Conservation (phyloP, 2,329 filamentous ascomycete genomes). For the Talaromyces rugulosus region DNA sequence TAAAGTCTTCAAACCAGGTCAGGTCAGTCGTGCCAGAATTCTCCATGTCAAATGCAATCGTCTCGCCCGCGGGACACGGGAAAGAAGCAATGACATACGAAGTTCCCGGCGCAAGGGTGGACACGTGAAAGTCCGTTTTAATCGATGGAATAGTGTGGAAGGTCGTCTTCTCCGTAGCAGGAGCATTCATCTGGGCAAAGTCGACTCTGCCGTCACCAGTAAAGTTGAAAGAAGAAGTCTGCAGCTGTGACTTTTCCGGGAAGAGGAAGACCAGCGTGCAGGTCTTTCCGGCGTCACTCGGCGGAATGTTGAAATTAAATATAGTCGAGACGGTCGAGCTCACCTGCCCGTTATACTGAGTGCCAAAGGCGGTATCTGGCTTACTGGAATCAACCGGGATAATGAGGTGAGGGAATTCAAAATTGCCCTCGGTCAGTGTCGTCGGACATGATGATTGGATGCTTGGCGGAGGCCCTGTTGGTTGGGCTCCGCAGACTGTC, state of each 20-base stretch:
- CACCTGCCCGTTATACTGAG: conserved; percentile 53
- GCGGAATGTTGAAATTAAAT: conserved; percentile 67
- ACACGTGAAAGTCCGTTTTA: conserved; percentile 42
- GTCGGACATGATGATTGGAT: conserved; percentile 38
- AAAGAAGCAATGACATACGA: conserved; percentile 53
- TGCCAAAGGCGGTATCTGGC: conserved; percentile 51
- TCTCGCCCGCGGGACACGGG: conserved; percentile 51
- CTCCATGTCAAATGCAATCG: conserved; percentile 52
- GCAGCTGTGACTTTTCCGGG: conserved; percentile 53
- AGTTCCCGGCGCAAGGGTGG: conserved; percentile 50
- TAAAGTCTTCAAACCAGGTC: conserved; percentile 63
- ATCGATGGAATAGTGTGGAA: conserved; percentile 52
- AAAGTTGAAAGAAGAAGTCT: conserved; percentile 57
- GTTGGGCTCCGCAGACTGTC: conserved; percentile 3
- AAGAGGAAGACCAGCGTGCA: conserved; percentile 65
- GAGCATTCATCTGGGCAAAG: conserved; percentile 46
- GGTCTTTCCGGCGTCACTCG: conserved; percentile 51
- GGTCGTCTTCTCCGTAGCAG: conserved; percentile 49
- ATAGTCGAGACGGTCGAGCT: conserved; percentile 52
- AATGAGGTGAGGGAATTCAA: conserved; percentile 60
- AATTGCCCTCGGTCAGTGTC: conserved; percentile 40
- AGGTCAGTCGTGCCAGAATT: conserved; percentile 49
- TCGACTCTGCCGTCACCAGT: conserved; percentile 52
- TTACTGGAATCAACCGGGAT: conserved; percentile 54
- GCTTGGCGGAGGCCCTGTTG: background rate